phyloP scores from a whole-genome alignment of 1,284 basidiomycete species.

The Volvariella volvacea region DNA sequence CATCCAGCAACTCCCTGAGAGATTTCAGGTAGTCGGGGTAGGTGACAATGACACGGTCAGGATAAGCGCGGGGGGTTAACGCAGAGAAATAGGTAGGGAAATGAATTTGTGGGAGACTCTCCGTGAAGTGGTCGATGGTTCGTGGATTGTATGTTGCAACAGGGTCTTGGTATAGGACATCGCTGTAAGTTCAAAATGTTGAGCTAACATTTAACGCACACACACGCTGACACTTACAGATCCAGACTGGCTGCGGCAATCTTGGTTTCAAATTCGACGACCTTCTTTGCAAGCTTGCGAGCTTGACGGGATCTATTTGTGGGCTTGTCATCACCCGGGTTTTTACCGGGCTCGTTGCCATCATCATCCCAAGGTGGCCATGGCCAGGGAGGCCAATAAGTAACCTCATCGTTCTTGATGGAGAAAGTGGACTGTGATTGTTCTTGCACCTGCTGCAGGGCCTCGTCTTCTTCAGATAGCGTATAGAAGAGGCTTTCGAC shows the following conservation, averaged over 20 bases:
- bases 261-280: conserved; percentile 77
- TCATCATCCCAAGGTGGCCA: conserved; percentile 65
- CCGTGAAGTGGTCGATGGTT: conserved; percentile 62
- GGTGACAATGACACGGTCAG: conserved; percentile 73
- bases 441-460: conserved; percentile 8
- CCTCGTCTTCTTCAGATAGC: conserved; percentile 44
- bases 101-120: conserved; percentile 70
- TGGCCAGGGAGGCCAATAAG: conserved; percentile 80
- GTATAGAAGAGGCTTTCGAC: conserved; percentile 62
- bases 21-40: conserved; percentile 75
- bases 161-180: conserved; percentile 71
- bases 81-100: conserved; percentile 82
- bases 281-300: conserved; percentile 60
- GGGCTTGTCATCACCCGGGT: conserved; percentile 28
- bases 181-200: conserved; percentile 28
- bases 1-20: conserved; percentile 65
- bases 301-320: conserved; percentile 40
- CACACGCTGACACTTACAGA: conserved; percentile 46
- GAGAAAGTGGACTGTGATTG: background rate
- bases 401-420: conserved; percentile 40
- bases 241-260: conserved; percentile 82
- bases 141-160: conserved; percentile 87
- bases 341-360: conserved; percentile 34
- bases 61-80: conserved; percentile 76
- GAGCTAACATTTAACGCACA: conserved; percentile 1